Evolutionary conservation across 768 basidiomycete species (phyloP).

Genomic region (Lepiota brunneoincarnata): DNA sequence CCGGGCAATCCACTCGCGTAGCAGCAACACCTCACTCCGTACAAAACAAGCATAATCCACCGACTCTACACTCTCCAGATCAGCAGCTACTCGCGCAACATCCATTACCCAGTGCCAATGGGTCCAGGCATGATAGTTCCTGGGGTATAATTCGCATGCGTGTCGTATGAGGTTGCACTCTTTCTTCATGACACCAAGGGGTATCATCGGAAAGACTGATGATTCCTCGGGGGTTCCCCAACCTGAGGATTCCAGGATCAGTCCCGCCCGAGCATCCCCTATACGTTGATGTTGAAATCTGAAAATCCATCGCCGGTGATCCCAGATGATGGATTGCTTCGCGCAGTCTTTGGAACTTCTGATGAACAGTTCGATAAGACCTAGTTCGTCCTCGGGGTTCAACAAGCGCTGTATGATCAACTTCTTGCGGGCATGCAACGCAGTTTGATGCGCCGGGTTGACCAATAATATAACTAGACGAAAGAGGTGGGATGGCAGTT

Average conservation of each 20-base stretch:
- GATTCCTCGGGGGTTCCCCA: slow-evolving; percentile 26
- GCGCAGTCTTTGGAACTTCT: slow-evolving; percentile 51
- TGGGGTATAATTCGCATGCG: slow-evolving; percentile 61
- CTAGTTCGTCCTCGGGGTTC: slow-evolving; percentile 44
- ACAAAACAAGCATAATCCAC: slow-evolving; percentile 31
- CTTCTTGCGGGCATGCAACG: slow-evolving; percentile 57
- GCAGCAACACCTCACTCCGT: slow-evolving; percentile 30
- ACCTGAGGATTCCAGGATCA: slow-evolving; percentile 5
- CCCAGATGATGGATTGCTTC: slow-evolving; percentile 70
- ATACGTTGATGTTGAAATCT: slow-evolving; percentile 24
- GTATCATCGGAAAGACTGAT: slow-evolving; percentile 29
- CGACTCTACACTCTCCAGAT: slow-evolving; percentile 14
- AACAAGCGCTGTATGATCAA: slow-evolving; percentile 40
- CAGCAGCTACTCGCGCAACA: slow-evolving; percentile 21
- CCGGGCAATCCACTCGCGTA: slow-evolving; percentile 53
- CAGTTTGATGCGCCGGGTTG: slow-evolving; percentile 71
- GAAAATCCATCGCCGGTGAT: slow-evolving; percentile 69
- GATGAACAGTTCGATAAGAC: slow-evolving; percentile 41
- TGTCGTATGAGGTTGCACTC: slow-evolving; percentile 48
- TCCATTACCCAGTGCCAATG: slow-evolving; percentile 55
- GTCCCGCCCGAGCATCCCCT: background rate
- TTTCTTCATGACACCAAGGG: slow-evolving; percentile 30
- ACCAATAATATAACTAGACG: slow-evolving; percentile 49
- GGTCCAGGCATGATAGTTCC: slow-evolving; percentile 75
- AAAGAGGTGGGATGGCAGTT: background rate